Evolutionary conservation across 306 rosid genomes (phyloP).

Genomic region (Quercus alba): DNA sequence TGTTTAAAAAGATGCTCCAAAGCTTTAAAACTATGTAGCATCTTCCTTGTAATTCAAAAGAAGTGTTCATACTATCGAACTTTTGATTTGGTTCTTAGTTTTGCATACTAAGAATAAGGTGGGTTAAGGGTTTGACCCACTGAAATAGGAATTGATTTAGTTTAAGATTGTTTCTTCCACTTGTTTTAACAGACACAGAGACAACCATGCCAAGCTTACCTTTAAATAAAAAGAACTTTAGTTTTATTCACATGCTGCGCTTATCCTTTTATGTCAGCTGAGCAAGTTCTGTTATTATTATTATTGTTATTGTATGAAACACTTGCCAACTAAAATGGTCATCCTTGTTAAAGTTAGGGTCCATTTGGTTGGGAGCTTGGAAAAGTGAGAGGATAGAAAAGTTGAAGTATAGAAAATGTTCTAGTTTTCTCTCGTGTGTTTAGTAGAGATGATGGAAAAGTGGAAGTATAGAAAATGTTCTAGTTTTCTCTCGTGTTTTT

Average conservation of each 20-base stretch:
- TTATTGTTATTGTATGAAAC: neutral
- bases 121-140: neutral
- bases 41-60: neutral
- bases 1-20: neutral
- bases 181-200: neutral
- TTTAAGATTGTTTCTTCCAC: neutral
- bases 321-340: neutral
- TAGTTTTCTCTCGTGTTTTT: too few species aligned
- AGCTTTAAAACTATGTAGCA: neutral
- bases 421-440: too few species aligned
- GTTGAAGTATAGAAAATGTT: too few species aligned
- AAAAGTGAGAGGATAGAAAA: too few species aligned
- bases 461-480: too few species aligned
- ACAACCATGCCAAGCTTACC: neutral
- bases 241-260: neutral
- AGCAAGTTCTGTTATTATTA: neutral
- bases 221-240: neutral
- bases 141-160: neutral
- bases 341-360: slow-evolving; percentile 4
- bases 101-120: neutral
- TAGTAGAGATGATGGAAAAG: too few species aligned
- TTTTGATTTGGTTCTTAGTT: neutral
- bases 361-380: too few species aligned
- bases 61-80: neutral
- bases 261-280: neutral